A percentile compares a stretch with the other conserved stretches of the same genome.
Evolutionary conservation across 2,329 filamentous ascomycete species (phyloP).

Genomic region (Chrysoporthe puriensis): DNA sequence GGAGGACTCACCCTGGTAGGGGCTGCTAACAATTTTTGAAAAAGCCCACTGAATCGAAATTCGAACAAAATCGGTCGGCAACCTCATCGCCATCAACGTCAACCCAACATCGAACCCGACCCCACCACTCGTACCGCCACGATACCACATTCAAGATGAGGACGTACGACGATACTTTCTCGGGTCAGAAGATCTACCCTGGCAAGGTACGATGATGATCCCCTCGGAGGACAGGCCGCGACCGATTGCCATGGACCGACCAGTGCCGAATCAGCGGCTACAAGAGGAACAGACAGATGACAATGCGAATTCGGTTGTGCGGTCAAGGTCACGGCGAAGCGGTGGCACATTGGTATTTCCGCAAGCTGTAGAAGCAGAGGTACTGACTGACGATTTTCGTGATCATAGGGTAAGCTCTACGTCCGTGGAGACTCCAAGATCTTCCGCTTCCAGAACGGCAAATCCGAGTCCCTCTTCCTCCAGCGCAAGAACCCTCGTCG

Average conservation of each 20-base stretch:
- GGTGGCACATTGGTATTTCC: not conserved
- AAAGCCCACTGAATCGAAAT: constrained; percentile 20
- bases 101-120: constrained; percentile 37
- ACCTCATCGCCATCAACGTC: constrained; percentile 28
- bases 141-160: constrained; percentile 58
- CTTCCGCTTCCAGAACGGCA: constrained; percentile 99
- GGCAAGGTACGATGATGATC: constrained; percentile 60
- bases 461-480: constrained; percentile 99
- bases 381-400: constrained; percentile 39
- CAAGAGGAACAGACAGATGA: constrained; percentile 13
- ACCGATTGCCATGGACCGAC: constrained; percentile 3
- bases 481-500: constrained; percentile 99
- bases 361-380: constrained; percentile 11
- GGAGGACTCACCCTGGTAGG: constrained; percentile 8
- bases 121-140: constrained; percentile 43
- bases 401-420: constrained; percentile 92
- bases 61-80: constrained; percentile 23
- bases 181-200: constrained; percentile 69
- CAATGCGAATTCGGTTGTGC: not conserved
- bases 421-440: constrained; percentile 99
- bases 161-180: constrained; percentile 70
- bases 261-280: constrained; percentile 2
- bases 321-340: constrained; percentile 3
- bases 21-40: constrained; percentile 18
- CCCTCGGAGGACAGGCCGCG: constrained; percentile 13